Percentiles rank a stretch among this genome's conserved stretches.
Evolutionary conservation across 805 yeast species (phyloP).

Genomic region (Saccharomyces paradoxus): DNA sequence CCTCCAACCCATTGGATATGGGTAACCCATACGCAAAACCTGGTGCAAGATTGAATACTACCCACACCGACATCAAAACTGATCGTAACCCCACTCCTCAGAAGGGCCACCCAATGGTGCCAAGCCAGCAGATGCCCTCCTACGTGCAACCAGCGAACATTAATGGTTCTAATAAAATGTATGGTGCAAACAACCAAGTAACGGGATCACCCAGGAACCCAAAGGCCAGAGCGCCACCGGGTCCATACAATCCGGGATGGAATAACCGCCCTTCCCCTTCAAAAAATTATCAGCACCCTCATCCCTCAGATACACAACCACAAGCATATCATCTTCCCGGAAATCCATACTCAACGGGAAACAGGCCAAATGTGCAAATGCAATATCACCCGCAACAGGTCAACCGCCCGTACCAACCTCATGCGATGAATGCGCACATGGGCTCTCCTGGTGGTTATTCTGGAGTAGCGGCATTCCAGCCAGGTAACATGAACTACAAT

Average conservation of each 20-base stretch:
- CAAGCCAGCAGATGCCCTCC: background rate
- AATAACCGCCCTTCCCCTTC: conserved; percentile 1
- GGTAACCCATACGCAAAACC: background rate
- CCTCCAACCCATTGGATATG: background rate
- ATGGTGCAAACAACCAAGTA: background rate
- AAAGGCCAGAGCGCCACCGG: background rate
- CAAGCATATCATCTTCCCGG: background rate
- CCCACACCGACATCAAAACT: background rate
- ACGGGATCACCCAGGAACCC: background rate
- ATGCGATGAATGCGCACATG: background rate
- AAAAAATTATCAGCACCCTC: background rate
- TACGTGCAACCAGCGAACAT: background rate
- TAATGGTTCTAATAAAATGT: background rate
- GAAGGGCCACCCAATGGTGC: background rate
- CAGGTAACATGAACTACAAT: background rate
- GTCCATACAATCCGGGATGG: background rate
- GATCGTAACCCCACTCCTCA: background rate
- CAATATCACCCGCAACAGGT: conserved; percentile 4
- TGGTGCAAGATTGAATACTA: background rate
- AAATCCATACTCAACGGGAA: background rate
- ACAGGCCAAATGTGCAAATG: background rate
- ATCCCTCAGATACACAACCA: background rate
- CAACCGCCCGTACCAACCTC: background rate
- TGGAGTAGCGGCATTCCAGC: background rate
- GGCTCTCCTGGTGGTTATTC: background rate